Evolutionary conservation across 768 basidiomycete species (phyloP).

Genomic region (Tricholoma sp.): DNA sequence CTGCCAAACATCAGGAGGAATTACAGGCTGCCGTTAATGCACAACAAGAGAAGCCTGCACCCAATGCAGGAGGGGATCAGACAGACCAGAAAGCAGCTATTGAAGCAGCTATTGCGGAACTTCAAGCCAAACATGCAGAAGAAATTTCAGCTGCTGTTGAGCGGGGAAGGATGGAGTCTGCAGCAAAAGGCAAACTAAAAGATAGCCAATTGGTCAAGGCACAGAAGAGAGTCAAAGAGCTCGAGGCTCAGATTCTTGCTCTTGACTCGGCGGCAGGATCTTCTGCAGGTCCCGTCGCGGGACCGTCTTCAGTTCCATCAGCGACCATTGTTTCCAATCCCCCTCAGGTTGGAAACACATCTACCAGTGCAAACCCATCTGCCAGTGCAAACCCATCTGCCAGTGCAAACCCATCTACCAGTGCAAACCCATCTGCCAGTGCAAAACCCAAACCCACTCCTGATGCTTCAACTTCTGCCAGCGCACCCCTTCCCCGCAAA

Average conservation of each 20-base stretch:
- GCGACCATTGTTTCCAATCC: conserved; percentile 17
- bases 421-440: conserved; percentile 16
- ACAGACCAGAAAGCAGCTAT: conserved; percentile 44
- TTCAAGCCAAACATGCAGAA: conserved; percentile 43
- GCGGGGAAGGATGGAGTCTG: conserved; percentile 59
- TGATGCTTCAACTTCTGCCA: not conserved
- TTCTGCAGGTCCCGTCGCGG: conserved; percentile 34
- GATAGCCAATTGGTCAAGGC: conserved; percentile 62
- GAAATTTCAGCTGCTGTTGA: conserved; percentile 67
- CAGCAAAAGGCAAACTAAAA: conserved; percentile 61
- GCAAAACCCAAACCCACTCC: conserved; percentile 8
- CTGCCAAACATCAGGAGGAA: conserved; percentile 46
- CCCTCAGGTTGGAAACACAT: conserved; percentile 18
- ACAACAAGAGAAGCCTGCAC: not conserved
- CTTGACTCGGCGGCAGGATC: conserved; percentile 23
- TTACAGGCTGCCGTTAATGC: conserved; percentile 32
- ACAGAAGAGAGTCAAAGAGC: conserved; percentile 59
- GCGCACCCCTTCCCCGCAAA: conserved; percentile 13
- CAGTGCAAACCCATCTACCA: conserved; percentile 7
- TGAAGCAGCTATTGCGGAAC: conserved; percentile 41
- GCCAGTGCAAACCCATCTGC: conserved; percentile 3
- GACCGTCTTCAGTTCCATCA: conserved; percentile 15
- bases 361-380: conserved; percentile 13
- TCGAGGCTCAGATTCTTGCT: conserved; percentile 58
- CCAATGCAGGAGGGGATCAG: conserved; percentile 8